Evolutionary conservation across 805 yeast genomes (phyloP).

Genomic region (Kluyveromyces nonfermentans): DNA sequence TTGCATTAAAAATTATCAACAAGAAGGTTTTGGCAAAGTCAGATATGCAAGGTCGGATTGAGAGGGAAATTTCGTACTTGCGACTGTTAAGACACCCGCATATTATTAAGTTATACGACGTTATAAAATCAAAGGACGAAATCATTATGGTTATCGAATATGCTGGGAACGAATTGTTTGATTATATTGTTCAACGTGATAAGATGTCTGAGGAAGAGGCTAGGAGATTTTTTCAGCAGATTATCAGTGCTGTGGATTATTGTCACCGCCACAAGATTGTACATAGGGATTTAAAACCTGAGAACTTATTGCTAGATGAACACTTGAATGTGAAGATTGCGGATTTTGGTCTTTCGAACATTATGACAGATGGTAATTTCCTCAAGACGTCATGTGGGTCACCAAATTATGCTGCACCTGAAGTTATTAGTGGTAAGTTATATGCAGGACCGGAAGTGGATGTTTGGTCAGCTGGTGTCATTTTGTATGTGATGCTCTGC

Average conservation of each 20-base stretch:
- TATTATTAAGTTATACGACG: conserved; percentile 90
- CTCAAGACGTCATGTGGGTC: conserved; percentile 92
- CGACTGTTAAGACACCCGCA: conserved; percentile 89
- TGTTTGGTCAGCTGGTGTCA: conserved; percentile 97
- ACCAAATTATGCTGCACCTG: conserved; percentile 97
- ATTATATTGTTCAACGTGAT: conserved; percentile 89
- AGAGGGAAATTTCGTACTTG: conserved; percentile 85
- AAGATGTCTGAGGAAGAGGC: conserved; percentile 89
- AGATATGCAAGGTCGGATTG: conserved; percentile 95
- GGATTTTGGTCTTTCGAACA: conserved; percentile 88
- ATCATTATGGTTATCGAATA: conserved; percentile 95
- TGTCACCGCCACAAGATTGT: conserved; percentile 95
- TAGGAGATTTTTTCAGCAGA: conserved; percentile 89
- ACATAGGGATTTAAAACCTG: conserved; percentile 94
- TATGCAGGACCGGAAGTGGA: conserved; percentile 98
- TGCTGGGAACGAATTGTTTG: conserved; percentile 94
- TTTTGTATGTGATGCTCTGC: conserved; percentile 89
- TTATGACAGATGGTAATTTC: conserved; percentile 96
- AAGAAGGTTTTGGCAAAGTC: conserved; percentile 85
- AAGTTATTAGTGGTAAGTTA: conserved; percentile 85
- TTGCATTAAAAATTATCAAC: conserved; percentile 88
- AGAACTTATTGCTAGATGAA: conserved; percentile 81
- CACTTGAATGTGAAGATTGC: conserved; percentile 89
- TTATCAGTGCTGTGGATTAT: conserved; percentile 91
- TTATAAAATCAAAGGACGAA: conserved; percentile 88